Base-by-base conservation (phyloP, 768 basidiomycete genomes). In the Clathrus columnatus region DNA sequence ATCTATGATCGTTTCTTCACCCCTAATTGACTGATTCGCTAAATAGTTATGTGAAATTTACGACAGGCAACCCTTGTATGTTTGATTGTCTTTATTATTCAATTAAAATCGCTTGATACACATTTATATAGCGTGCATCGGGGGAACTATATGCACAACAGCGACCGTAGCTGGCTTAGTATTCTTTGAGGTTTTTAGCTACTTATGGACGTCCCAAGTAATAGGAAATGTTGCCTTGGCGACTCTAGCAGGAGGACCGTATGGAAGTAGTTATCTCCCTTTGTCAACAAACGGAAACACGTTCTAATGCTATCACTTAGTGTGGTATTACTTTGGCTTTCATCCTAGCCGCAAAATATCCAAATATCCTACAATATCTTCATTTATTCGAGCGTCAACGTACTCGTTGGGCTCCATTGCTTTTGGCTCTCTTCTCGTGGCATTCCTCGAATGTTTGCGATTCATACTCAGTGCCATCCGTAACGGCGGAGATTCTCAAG, bases 301-400 rank as follows among this genome's bases (percentile, higher is more conserved):
- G 28, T 21, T 7, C 46, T 50, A 28, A 60, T n/a, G 48, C 5
- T 54, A 58, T 52, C 60, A 60, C 54, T 57, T 61, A 55, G 61
- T 76, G 36, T 86, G 88, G 87, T 91, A 91, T 66, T 91, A 91
- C 70, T 90, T 89, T 62, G 88, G 90, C 5, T 86, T 87, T 10
- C 75, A 77, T 18, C 76, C 78, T 1, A 70, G 77, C 56, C 82
- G 83, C 11, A 68, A 79, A 54, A 84, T 86, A 79, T 87, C 87
- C 30, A 80, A 78, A 57, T 77, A 86, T 63, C 84, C 87, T 0
- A 87, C 86, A 7, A 63, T 82, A 1, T 75, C 82, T 44, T 75
- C 87, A 0, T 85, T 92, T 61, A 76, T 77, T 20, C 80, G 89
- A 26, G 85, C 87, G 21, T 85, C 84, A 4, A 89, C 87, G 0